Evolutionary conservation across 306 rosid species (phyloP).

Genomic region (Fagus crenata): DNA sequence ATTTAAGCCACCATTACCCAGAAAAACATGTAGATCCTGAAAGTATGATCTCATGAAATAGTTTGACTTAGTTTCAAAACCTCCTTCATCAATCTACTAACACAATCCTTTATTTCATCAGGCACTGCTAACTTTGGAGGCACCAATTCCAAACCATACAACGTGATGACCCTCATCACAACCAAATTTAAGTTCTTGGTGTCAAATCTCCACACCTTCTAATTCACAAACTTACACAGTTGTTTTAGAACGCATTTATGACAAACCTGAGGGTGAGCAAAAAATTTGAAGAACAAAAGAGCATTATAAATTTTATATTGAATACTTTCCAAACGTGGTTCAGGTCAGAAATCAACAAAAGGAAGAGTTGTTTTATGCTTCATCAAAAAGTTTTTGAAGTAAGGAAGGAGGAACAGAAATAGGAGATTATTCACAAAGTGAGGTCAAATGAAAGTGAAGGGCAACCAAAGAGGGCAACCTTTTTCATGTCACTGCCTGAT

Average conservation of each 20-base stretch:
- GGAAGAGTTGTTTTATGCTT: constrained; percentile 44
- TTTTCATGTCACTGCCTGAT: constrained; percentile 72
- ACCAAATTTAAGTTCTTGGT: constrained; percentile 47
- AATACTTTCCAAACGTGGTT: no score
- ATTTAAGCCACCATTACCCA: constrained; percentile 20
- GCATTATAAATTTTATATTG: not conserved
- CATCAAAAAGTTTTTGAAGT: constrained; percentile 58
- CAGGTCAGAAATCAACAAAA: not conserved
- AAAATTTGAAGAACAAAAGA: not conserved
- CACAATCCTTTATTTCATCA: constrained; percentile 42
- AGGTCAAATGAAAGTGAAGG: constrained; percentile 42
- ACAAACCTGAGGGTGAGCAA: constrained; percentile 44
- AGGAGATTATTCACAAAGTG: no score
- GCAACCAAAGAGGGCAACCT: constrained; percentile 68
- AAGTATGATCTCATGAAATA: constrained; percentile 19
- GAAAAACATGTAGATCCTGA: not conserved
- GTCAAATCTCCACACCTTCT: constrained; percentile 47
- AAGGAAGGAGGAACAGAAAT: constrained; percentile 46
- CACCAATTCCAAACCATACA: constrained; percentile 53
- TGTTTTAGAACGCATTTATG: constrained; percentile 41
- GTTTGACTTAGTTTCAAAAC: constrained; percentile 55
- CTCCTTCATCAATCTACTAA: constrained; percentile 60
- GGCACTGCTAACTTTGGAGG: constrained; percentile 54
- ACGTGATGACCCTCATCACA: constrained; percentile 47
- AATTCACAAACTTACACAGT: constrained; percentile 50